Base-by-base conservation (phyloP, 2,329 filamentous ascomycete species). In the Aspergillus sclerotialis region DNA sequence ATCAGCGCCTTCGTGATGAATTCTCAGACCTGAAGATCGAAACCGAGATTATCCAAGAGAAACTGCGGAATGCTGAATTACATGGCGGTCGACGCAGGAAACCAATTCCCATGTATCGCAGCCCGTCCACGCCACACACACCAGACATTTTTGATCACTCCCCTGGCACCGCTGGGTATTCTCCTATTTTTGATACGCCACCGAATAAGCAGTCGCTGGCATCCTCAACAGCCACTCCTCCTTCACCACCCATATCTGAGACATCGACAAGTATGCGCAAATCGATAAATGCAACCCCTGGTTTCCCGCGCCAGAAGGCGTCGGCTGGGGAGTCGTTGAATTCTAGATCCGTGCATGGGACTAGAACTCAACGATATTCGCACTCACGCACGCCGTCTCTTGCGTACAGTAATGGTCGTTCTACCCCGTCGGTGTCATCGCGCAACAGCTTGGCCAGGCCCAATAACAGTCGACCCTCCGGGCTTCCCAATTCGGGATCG, bases 21-120 rank as follows among this genome's bases (percentile, higher is more conserved):
- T 71, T 96, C 9, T 84, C 85, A 5, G 92, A 98, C 58, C 73
- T 95, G 48, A 93, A 87, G 69, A 87, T 98, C 43, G 92, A 98
- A 64, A 82, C 84, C 40, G 92, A 96, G 55, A 92, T 98, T 52
- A 76, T 90, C 52, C 83, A 92, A 54, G 87, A 94, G 70, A 96
- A 95, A 72, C 71, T 96, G 55, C 84, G 84, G 56, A 84, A 89
- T 37, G 69, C 75, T 23, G 73, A 79, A 50, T 63, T 63, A 17
- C 65, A 72, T 38, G 58, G 65, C 16, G 64, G 71, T 45, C 64
- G 70, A 42, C 65, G 67, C 40, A 65, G 68, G 49, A 74, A 72
- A 52, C 68, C 72, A 28, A 61, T 68, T 36, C 62, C 72, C 5
- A 50, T 73, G 31, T 64, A 67, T 27, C 65, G 68, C 33, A 69